Base-by-base conservation (phyloP, 1,139 yeast species). In the Wickerhamiella pararugosa region DNA sequence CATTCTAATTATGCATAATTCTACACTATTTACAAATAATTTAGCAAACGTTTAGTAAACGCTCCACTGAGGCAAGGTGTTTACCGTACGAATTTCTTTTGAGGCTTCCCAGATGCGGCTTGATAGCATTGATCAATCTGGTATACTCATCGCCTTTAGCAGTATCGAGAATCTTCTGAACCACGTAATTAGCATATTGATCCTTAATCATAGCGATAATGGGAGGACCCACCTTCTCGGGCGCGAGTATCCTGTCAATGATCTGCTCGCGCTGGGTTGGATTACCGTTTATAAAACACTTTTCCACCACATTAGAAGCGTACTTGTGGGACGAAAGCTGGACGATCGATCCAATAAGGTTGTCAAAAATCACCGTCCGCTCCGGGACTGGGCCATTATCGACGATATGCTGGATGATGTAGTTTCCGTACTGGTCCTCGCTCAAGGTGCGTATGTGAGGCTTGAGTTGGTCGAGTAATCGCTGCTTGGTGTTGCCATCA, bases 281-380 rank as follows among this genome's bases (percentile, higher is more conserved):
- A 15, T 73, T 67, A 32, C 95, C 93, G 58, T 69, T 73, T 44
- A 82, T 71, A 43, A 90, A 84, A 54, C 95, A 83, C 59, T 84
- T 87, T 61, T 92, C 98, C 53, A 90, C 94, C 28, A 92, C 98
- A 61, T 92, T 92, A 1, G 96, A 84, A 2, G 98, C 98, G 67
- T 86, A 92, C 61, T 92, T 92, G 65, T 92, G 98, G 53, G 84
- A 80, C 10, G 95, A 83, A 49, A 86, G 79, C 42, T 73, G 75
- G 31, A 90, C 82, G 40, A 90, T 77, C 30, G 82, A 76, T 28
- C 68, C 65, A 27, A 65, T 55, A 9, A 76, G 75, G 29, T 69
- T 64, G 25, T 61, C 64, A 42, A 76, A 65, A 37, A 79, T 71
- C 40, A 56, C 57, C 40, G 64, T 67, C 37, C 75, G 69, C 47